Conservation (phyloP, 768 basidiomycete species). For the Xanthoconium purpureum region DNA sequence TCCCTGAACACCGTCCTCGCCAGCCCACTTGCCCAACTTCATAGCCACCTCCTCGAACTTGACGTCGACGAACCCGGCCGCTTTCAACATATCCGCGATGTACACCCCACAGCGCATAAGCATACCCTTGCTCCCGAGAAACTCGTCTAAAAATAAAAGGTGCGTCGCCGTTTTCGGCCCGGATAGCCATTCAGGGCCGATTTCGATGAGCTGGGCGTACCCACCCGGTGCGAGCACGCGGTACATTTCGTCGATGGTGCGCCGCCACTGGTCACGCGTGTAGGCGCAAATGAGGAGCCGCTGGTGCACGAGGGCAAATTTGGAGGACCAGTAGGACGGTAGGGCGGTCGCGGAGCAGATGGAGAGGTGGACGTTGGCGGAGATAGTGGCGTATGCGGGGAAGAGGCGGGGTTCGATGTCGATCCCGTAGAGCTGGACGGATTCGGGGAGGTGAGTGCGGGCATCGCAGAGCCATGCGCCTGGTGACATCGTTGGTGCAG, state of each 20-base stretch:
- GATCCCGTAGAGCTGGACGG: slow-evolving; percentile 23
- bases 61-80: slow-evolving; percentile 18
- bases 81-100: slow-evolving; percentile 20
- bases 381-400: slow-evolving; percentile 3
- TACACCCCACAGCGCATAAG: slow-evolving; percentile 7
- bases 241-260: slow-evolving; percentile 25
- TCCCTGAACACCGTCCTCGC: slow-evolving; percentile 19
- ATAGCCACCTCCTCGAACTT: slow-evolving; percentile 15
- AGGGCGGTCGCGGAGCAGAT: slow-evolving; percentile 27
- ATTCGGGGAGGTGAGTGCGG: slow-evolving; percentile 11
- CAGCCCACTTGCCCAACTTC: slow-evolving; percentile 26
- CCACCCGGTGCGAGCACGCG: slow-evolving; percentile 34
- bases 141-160: slow-evolving; percentile 9
- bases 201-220: slow-evolving; percentile 33
- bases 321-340: slow-evolving; percentile 29
- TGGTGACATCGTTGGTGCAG: background rate
- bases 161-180: slow-evolving; percentile 12
- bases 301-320: slow-evolving; percentile 33
- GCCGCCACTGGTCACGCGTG: slow-evolving; percentile 27
- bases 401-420: slow-evolving; percentile 26
- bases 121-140: slow-evolving; percentile 10
- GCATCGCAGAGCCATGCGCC: slow-evolving; percentile 25
- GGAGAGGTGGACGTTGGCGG: slow-evolving; percentile 20
- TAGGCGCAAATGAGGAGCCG: slow-evolving; percentile 32
- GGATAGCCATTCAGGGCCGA: slow-evolving; percentile 14